Evolutionary conservation across 2,329 filamentous ascomycete genomes (phyloP).

Genomic region (Monosporascus sp.): DNA sequence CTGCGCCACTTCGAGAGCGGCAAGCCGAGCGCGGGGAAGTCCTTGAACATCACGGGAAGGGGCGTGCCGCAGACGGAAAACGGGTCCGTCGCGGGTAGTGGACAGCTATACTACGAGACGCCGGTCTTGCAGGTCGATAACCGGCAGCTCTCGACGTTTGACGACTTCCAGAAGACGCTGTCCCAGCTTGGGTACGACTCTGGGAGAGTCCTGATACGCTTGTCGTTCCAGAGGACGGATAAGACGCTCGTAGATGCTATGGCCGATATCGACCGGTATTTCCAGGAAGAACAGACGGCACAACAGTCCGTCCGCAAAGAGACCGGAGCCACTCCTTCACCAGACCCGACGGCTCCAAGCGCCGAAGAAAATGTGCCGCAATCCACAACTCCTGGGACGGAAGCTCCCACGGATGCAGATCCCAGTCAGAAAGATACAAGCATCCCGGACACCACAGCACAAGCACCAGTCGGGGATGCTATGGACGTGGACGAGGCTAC

Average conservation of each 20-base stretch:
- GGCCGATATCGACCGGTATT: conserved; percentile 71
- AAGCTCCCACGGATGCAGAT: not conserved
- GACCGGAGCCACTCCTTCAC: conserved; percentile 6
- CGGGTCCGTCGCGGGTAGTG: conserved; percentile 52
- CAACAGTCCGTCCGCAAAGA: conserved; percentile 6
- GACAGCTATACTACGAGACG: conserved; percentile 81
- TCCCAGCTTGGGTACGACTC: conserved; percentile 81
- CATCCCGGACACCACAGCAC: not conserved
- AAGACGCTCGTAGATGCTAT: conserved; percentile 81
- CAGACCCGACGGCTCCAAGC: conserved; percentile 2
- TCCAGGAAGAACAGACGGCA: conserved; percentile 41
- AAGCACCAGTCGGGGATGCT: conserved; percentile 8
- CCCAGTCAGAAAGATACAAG: not conserved
- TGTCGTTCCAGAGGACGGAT: conserved; percentile 71
- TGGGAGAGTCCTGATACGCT: conserved; percentile 71
- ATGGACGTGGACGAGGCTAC: conserved; percentile 23
- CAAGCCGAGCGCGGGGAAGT: conserved; percentile 52
- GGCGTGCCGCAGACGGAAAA: conserved; percentile 60
- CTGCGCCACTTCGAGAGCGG: conserved; percentile 84
- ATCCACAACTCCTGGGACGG: not conserved
- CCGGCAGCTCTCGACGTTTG: conserved; percentile 68
- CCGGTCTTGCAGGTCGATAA: conserved; percentile 82
- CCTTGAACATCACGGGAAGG: conserved; percentile 77
- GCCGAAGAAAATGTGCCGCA: not conserved
- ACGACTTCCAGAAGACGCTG: conserved; percentile 82